Conservation (phyloP, 2,329 filamentous ascomycete species). For the Scorias spongiosa region DNA sequence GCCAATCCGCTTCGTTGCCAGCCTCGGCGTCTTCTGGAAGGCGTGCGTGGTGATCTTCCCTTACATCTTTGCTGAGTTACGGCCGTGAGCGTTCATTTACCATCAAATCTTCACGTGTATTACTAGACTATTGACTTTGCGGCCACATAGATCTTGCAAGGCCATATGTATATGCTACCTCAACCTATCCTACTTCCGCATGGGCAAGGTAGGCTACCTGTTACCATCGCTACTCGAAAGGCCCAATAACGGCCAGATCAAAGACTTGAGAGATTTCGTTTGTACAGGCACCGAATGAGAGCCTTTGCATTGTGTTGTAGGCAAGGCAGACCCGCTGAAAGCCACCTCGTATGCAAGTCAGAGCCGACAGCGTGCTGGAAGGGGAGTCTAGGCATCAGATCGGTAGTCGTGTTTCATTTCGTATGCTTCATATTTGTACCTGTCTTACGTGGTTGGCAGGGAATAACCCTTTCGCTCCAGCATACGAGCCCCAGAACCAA, state of each 20-base stretch:
- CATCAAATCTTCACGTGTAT: not conserved
- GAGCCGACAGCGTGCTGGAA: too few species aligned
- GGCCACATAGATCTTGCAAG: not conserved
- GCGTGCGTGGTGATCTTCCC: conserved; percentile 37
- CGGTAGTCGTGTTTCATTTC: not conserved
- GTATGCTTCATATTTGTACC: not conserved
- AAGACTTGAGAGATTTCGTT: too few species aligned
- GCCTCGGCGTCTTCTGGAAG: conserved; percentile 38
- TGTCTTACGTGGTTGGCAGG: conserved; percentile 59
- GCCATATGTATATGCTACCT: too few species aligned
- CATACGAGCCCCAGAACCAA: conserved; percentile 80
- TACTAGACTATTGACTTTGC: not conserved
- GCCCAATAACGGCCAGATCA: too few species aligned
- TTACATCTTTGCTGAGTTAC: conserved; percentile 26
- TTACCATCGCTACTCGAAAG: too few species aligned
- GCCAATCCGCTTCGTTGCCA: conserved; percentile 23
- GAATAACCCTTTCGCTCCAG: conserved; percentile 64
- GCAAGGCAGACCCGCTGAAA: too few species aligned
- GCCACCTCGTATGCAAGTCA: too few species aligned
- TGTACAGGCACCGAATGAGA: too few species aligned
- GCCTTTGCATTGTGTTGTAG: too few species aligned
- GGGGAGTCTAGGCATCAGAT: too few species aligned
- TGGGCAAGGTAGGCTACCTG: too few species aligned
- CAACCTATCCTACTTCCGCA: too few species aligned
- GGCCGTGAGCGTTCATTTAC: not conserved